Conservation (phyloP, 1,284 basidiomycete species). For the Moesziomyces globuligerus region DNA sequence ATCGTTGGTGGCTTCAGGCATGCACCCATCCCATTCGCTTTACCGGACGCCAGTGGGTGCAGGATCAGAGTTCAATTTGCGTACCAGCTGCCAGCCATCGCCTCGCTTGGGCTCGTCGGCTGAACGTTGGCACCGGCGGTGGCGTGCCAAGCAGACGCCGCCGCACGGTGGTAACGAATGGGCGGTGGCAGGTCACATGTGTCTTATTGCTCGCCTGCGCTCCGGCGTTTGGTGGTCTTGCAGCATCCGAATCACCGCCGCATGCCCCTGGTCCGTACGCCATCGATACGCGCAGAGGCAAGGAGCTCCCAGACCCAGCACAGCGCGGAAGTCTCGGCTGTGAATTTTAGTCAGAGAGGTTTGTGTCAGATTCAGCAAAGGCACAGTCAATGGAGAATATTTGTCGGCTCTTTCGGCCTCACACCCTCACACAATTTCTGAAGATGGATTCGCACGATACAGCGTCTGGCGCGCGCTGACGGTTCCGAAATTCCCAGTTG, state of each 20-base stretch:
- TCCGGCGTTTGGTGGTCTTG: background rate
- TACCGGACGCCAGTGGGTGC: too few species aligned
- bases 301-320: too few species aligned
- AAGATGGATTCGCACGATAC: conserved; percentile 12
- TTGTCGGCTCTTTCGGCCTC: background rate
- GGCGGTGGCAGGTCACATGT: background rate
- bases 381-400: background rate
- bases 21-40: too few species aligned
- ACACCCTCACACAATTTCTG: too few species aligned
- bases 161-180: background rate
- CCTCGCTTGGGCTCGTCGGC: background rate
- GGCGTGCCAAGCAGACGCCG: background rate
- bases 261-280: background rate
- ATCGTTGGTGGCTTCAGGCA: too few species aligned
- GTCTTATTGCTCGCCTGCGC: background rate
- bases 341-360: too few species aligned
- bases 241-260: background rate
- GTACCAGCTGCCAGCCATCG: background rate
- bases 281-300: too few species aligned
- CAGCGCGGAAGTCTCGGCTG: too few species aligned
- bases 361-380: too few species aligned
- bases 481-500: conserved; percentile 31
- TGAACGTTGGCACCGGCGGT: background rate
- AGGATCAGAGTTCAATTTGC: too few species aligned
- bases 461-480: conserved; percentile 13